phyloP scores from a whole-genome alignment of 2,329 filamentous ascomycete species.

The Aspergillus ochraceoroseus region DNA sequence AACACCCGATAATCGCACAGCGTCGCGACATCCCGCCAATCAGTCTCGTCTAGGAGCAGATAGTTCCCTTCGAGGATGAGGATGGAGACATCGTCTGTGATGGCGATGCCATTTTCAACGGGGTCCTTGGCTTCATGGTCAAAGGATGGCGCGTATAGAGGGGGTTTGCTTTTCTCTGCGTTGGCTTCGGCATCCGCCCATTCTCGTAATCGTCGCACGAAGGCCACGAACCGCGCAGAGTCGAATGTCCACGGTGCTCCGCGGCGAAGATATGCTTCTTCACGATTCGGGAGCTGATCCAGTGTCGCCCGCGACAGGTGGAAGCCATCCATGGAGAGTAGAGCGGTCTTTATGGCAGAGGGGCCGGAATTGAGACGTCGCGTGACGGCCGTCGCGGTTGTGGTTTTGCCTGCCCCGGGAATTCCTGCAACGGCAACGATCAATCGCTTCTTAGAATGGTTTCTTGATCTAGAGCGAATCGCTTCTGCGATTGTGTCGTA shows the following conservation, averaged over 20 bases:
- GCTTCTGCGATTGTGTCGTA: slow-evolving; percentile 20
- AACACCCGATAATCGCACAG: slow-evolving; percentile 44
- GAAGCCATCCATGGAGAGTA: slow-evolving; percentile 40
- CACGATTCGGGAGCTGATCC: slow-evolving; percentile 30
- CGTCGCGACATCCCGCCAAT: slow-evolving; percentile 22
- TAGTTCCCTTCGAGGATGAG: slow-evolving; percentile 29
- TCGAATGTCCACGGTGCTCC: slow-evolving; percentile 41
- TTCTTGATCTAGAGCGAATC: slow-evolving; percentile 19
- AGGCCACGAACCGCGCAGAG: slow-evolving; percentile 25
- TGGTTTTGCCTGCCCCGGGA: slow-evolving; percentile 36
- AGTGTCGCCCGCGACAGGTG: slow-evolving; percentile 31
- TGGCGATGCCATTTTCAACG: slow-evolving; percentile 25
- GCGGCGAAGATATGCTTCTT: slow-evolving; percentile 34
- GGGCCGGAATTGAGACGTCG: slow-evolving; percentile 23
- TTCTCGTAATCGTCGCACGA: slow-evolving; percentile 24
- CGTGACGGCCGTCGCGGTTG: slow-evolving; percentile 29
- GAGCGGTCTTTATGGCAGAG: slow-evolving; percentile 12
- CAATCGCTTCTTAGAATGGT: slow-evolving; percentile 19
- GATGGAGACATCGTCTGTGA: slow-evolving; percentile 23
- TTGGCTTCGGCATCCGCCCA: slow-evolving; percentile 24
- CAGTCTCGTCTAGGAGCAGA: slow-evolving; percentile 21
- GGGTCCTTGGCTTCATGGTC: slow-evolving; percentile 38
- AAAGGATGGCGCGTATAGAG: slow-evolving; percentile 31
- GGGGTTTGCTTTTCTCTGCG: background rate
- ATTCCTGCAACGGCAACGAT: slow-evolving; percentile 31